Percentiles rank a stretch among this genome's conserved stretches.
Conservation (phyloP, 2,329 filamentous ascomycete genomes). For the Epichloe amarillans region DNA sequence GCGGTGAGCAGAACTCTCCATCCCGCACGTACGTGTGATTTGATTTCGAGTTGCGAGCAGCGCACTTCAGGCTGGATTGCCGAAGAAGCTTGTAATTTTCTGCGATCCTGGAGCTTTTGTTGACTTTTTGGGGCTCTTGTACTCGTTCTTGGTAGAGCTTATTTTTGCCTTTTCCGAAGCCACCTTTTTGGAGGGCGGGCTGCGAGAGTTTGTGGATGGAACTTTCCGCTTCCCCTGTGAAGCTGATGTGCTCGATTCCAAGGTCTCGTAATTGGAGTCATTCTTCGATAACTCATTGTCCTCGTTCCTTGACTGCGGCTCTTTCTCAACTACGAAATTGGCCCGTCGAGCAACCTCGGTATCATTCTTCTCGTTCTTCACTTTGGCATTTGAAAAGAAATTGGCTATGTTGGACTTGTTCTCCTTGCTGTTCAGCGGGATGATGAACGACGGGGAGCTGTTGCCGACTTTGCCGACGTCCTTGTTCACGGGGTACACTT, state of each 20-base stretch:
- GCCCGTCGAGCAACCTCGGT: neutral
- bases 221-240: conserved; percentile 14
- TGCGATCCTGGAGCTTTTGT: conserved; percentile 42
- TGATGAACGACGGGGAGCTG: conserved; percentile 68
- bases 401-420: conserved; percentile 93
- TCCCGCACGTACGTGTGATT: neutral
- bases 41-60: neutral
- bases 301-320: neutral
- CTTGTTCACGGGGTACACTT: conserved; percentile 73
- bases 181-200: conserved; percentile 15
- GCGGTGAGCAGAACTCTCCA: too few relatives aligned
- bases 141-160: conserved; percentile 28
- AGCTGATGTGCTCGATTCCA: neutral
- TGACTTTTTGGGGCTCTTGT: conserved; percentile 49
- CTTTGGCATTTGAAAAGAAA: conserved; percentile 60
- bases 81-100: conserved; percentile 81
- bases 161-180: conserved; percentile 18
- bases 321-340: neutral
- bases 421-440: conserved; percentile 70
- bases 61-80: conserved; percentile 29
- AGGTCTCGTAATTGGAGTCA: neutral
- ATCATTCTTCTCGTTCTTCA: conserved; percentile 14
- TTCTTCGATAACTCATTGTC: neutral
- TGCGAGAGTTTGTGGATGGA: conserved; percentile 5
- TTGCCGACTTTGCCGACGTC: conserved; percentile 93